A percentile compares a stretch with the other conserved stretches of the same genome.
These are phyloP conservation scores for Termitomyces sp. DNA, from an alignment of 768 basidiomycete genomes.

Conservation along the genomic window DNA sequence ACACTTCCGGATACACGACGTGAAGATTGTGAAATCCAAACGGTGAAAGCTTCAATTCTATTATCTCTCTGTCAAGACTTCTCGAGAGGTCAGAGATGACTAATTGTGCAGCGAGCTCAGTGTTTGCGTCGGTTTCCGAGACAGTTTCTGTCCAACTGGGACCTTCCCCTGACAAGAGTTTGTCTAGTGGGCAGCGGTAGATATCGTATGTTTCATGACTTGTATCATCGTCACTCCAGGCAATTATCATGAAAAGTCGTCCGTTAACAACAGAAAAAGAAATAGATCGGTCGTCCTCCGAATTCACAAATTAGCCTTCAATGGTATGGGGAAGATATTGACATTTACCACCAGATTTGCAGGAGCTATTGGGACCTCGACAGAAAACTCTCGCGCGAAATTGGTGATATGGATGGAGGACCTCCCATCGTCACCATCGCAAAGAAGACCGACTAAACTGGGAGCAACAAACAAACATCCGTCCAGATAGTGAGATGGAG, in stretches of 20 bases:
- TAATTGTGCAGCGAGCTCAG: background rate
- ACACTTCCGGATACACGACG: background rate
- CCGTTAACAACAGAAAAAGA: background rate
- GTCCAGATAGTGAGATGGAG: background rate
- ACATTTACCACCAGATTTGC: background rate
- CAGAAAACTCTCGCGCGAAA: background rate
- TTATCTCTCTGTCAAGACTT: background rate
- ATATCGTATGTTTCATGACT: background rate
- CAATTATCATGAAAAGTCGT: background rate
- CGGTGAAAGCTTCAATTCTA: background rate
- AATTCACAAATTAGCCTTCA: background rate
- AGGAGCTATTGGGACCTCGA: background rate
- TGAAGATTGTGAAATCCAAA: background rate
- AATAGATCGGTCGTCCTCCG: background rate
- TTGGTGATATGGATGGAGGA: conserved; percentile 1
- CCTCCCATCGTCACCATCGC: background rate
- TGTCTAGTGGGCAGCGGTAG: background rate
- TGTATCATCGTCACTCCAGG: background rate
- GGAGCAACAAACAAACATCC: conserved; percentile 5
- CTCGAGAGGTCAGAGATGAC: background rate
- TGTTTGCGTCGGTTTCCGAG: background rate
- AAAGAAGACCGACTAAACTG: conserved; percentile 4
- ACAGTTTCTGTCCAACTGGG: background rate
- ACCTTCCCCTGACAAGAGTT: background rate
- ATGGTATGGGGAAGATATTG: background rate